Evolutionary conservation across 2,329 filamentous ascomycete genomes (phyloP), one percentile per base, ranked within the genome.

Genomic region (Fusarium sp.): DNA sequence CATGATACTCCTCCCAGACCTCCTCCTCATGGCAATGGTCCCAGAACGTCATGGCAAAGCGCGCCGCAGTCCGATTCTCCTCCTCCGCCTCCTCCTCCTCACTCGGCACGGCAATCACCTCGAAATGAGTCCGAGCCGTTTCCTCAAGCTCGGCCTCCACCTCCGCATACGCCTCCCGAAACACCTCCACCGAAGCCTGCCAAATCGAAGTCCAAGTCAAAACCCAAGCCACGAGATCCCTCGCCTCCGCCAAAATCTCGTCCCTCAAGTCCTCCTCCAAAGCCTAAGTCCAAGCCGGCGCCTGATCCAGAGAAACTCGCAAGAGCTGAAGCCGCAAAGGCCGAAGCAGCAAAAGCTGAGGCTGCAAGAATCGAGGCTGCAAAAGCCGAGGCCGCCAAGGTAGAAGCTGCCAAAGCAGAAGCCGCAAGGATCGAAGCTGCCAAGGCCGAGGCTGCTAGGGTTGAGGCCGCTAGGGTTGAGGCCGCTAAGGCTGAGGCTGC

Each of bases 1-100:
- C 72, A 77, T 16, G 75, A 67, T 41, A 70, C 72, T 41, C 72
- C 75, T 54, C 72, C 75, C 7, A 57, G 67, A 3, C 73, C 74
- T 29, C 76, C 74, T 7, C 69, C 77, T 51, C 71, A 77, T 27
- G 49, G 49, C 3, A 78, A 80, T 22, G 75, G 78, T 25, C 77
- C 80, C 9, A 80, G 79, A 54, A 72, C 80, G 18, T 81, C 80
- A 20, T 81, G 81, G 81, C 79, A 83, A 56, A 70, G 78, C 41
- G 74, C 74, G 34, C 70, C 74, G 20, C 63, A 66, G 14, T 69
- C 79, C 16, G 71, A 73, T 57, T 56, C 72, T 18, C 48, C 69
- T 27, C 59, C 77, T 20, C 68, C 69, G 10, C 72, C 74, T 41
- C 70, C 71, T 41, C 70, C 71, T 22, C 65, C 74, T 9, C 57